phyloP scores from a whole-genome alignment of 352 stramenopile genomes.

The Globisporangium emineosum region DNA sequence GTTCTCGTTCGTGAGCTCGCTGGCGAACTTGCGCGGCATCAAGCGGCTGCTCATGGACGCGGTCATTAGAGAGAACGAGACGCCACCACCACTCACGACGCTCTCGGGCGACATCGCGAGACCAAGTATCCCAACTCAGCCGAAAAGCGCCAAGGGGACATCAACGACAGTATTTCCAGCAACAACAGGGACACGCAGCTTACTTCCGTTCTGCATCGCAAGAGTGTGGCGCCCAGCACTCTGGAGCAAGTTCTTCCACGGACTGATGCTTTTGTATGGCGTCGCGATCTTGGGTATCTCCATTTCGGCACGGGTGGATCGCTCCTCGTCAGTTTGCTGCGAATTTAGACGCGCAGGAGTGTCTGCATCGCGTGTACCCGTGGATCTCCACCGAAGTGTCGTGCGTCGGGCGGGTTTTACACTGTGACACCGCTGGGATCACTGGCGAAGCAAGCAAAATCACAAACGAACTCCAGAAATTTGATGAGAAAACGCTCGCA shows the following conservation, averaged over 20 bases:
- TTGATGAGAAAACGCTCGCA: constrained; percentile 7
- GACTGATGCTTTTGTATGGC: constrained; percentile 5
- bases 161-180: neutral
- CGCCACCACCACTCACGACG: too few species aligned
- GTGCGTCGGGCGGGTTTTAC: constrained; percentile 8
- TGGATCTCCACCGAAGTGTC: constrained; percentile 11
- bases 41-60: neutral
- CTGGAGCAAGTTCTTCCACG: neutral
- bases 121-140: neutral
- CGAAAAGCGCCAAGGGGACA: neutral
- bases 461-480: neutral
- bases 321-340: neutral
- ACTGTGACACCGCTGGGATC: neutral
- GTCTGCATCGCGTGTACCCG: constrained; percentile 7
- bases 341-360: neutral
- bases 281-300: constrained; percentile 6
- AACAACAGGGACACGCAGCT: neutral
- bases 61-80: neutral
- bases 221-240: neutral
- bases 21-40: neutral
- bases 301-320: neutral
- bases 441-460: neutral
- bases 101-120: neutral
- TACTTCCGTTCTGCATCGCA: neutral
- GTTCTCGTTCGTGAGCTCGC: constrained; percentile 1